Conservation (phyloP, 106 monocot species). For the Triglochin maritima region DNA sequence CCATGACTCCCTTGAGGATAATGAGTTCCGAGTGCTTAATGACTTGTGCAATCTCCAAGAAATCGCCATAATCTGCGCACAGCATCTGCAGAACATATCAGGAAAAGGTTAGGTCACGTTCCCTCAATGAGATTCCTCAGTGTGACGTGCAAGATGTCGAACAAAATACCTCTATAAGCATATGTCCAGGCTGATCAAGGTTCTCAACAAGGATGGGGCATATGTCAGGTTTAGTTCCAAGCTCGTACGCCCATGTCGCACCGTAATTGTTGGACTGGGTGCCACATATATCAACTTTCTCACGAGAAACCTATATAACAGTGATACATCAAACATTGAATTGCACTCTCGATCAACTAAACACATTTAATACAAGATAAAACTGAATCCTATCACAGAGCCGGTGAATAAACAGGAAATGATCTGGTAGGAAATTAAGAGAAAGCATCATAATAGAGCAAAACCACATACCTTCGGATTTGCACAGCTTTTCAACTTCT, state of each 20-base stretch:
- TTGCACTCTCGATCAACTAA: too few relatives aligned
- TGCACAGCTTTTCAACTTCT: slow-evolving; percentile 43
- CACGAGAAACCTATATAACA: slow-evolving; percentile 19
- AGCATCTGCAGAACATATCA: slow-evolving; percentile 32
- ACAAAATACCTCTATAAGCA: slow-evolving; percentile 70
- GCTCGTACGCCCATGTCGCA: slow-evolving; percentile 19
- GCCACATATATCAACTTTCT: not conserved
- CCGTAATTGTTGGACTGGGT: not conserved
- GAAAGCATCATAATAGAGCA: not conserved
- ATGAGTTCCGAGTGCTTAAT: slow-evolving; percentile 42
- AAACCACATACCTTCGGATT: slow-evolving; percentile 17
- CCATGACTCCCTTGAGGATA: slow-evolving; percentile 60
- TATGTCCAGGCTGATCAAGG: slow-evolving; percentile 57
- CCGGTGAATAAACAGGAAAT: too few relatives aligned
- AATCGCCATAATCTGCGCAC: slow-evolving; percentile 53
- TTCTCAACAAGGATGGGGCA: slow-evolving; percentile 61
- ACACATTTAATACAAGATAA: not conserved
- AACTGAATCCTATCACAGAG: not conserved
- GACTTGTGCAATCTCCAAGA: slow-evolving; percentile 64
- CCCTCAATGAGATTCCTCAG: not conserved
- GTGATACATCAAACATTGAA: too few relatives aligned
- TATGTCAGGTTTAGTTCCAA: slow-evolving; percentile 18
- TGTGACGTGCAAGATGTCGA: not conserved
- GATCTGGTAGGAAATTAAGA: too few relatives aligned
- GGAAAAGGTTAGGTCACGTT: not conserved